Base-by-base conservation (phyloP, 2,329 filamentous ascomycete genomes). In the Lomentospora prolificans region DNA sequence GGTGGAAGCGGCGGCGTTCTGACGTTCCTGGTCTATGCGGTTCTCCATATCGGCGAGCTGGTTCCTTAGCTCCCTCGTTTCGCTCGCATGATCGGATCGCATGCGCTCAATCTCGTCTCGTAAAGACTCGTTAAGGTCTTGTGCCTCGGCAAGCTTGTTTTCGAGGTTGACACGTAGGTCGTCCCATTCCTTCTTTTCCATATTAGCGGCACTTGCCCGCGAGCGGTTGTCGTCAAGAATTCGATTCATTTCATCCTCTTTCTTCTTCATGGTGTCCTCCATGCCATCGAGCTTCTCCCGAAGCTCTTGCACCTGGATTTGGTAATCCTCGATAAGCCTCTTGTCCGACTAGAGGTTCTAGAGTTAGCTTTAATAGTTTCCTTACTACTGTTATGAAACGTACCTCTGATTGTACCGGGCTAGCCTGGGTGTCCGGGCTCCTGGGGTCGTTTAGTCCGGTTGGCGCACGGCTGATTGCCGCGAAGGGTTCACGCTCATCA, bases 61-160 rank as follows among this genome's bases (percentile, higher is more conserved):
- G 24, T 79, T 75, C 53, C 81, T 80, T 19, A 92, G 72, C 55
- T 81, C 78, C 36, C 76, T 78, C 55, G 85, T 80, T 60, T 84
- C 79, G 19, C 74, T 75, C 2, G 81, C 78, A 58, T 90, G 87
- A 41, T 89, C 84, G 51, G 77, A 77, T 58, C 85, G 82, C 58
- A 92, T 72, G 53, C 81, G 81, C 51, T 94, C 86, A 28, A 97
- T 74, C 65, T 96, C 90, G 50, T 84, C 77, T 65, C 89, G 86
- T 56, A 97, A 73, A 2, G 85, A 85, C n/a, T 82, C 82, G 62
- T 91, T 94, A n/a, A 92, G 72, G 57, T 77, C 82, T 65, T 91
- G 83, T 2, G 87, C 86, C 61, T 91, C 81, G 4, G 81, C 76
- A 27, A 96, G 74, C 69, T 87, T 89, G 60, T 74, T 79, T 68